A percentile compares a stretch with the other conserved stretches of the same genome.
Conservation (phyloP, 305 asterid genomes). For the Andrographis paniculata region DNA sequence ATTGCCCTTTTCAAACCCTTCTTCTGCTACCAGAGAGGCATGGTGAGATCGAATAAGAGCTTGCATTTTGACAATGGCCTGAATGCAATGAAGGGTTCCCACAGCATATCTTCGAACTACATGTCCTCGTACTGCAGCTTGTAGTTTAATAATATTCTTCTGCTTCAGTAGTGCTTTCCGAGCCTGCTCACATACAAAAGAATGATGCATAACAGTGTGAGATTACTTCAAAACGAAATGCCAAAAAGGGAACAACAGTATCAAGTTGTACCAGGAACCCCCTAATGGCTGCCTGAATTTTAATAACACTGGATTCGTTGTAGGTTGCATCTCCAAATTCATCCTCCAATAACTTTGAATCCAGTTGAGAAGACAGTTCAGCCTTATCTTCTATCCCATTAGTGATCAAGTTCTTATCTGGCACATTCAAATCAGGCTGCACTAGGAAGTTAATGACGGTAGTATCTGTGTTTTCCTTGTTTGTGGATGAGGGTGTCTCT, state of each 20-base stretch:
- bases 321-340: conserved; percentile 21
- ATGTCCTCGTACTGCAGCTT: conserved; percentile 95
- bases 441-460: conserved; percentile 33
- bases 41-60: conserved; percentile 73
- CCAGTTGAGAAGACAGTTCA: conserved; percentile 29
- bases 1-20: conserved; percentile 27
- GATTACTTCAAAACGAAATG: conserved; percentile 17
- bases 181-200: conserved; percentile 47
- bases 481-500: conserved; percentile 46
- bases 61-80: conserved; percentile 88
- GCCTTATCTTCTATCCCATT: conserved; percentile 45
- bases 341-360: conserved; percentile 32
- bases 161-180: conserved; percentile 46
- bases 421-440: conserved; percentile 36
- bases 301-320: conserved; percentile 48
- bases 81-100: conserved; percentile 92
- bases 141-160: conserved; percentile 56
- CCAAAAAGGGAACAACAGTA: conserved; percentile 9
- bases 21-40: conserved; percentile 29
- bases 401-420: conserved; percentile 38
- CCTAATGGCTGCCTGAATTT: conserved; percentile 75
- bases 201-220: conserved; percentile 13
- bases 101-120: conserved; percentile 78
- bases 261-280: conserved; percentile 51
- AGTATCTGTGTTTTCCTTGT: conserved; percentile 56